A percentile compares a stretch with the other conserved stretches of the same genome.
These are phyloP conservation scores for Chalaropsis ovoidea DNA, from an alignment of 2,329 filamentous ascomycete species.

Conservation along the genomic window DNA sequence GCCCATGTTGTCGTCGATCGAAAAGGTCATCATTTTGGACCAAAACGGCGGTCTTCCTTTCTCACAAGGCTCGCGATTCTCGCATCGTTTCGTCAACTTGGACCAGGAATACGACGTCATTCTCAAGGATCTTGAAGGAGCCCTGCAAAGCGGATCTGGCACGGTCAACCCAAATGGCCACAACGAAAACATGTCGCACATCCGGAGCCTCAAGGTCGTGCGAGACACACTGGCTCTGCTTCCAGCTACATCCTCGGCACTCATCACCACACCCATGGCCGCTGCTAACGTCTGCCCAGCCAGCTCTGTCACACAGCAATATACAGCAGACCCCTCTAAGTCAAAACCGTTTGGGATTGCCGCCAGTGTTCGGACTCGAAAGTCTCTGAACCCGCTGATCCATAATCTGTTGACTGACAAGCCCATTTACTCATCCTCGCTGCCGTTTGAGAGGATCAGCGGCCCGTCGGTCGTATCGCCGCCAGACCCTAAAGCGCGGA, in stretches of 20 bases:
- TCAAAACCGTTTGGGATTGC: constrained; percentile 24
- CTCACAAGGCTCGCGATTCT: constrained; percentile 33
- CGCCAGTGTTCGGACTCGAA: constrained; percentile 35
- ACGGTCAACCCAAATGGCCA: constrained; percentile 8
- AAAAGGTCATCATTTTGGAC: constrained; percentile 82
- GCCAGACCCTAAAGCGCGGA: constrained; percentile 25
- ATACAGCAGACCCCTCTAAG: not conserved
- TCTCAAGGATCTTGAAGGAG: constrained; percentile 38
- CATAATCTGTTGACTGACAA: constrained; percentile 96
- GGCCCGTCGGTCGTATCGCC: constrained; percentile 17
- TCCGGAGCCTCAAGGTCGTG: constrained; percentile 62
- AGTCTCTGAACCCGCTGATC: constrained; percentile 69
- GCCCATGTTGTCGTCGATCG: constrained; percentile 51
- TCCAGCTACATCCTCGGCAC: constrained; percentile 71
- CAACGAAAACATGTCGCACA: constrained; percentile 39
- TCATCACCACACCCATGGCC: constrained; percentile 79
- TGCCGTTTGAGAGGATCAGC: constrained; percentile 60
- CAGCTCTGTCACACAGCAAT: constrained; percentile 35
- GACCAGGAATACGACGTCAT: constrained; percentile 74
- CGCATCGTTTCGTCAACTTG: constrained; percentile 68
- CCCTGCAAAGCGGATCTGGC: constrained; percentile 25
- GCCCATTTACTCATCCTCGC: constrained; percentile 79
- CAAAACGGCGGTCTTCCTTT: constrained; percentile 75
- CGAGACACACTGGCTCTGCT: constrained; percentile 62
- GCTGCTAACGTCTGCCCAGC: constrained; percentile 46